Evolutionary conservation across 176 grass and related monocot genomes (phyloP).

Genomic region (Alloteropsis semialata): DNA sequence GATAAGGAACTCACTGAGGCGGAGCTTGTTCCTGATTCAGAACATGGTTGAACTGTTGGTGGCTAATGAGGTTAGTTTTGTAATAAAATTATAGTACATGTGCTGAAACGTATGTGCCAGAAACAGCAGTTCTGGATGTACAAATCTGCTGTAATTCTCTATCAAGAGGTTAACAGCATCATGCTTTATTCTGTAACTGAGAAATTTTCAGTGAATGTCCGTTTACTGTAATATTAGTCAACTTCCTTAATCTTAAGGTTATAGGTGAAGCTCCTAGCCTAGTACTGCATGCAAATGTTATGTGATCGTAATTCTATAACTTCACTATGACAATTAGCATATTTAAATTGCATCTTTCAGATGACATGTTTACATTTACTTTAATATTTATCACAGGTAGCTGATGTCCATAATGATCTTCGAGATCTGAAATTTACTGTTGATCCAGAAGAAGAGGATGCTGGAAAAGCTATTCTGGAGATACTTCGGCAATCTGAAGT

Average conservation of each 20-base stretch:
- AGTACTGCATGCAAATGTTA: not conserved
- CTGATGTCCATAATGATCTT: conserved; percentile 68
- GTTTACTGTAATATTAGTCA: not conserved
- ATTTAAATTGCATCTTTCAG: conserved; percentile 10
- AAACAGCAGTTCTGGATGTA: not conserved
- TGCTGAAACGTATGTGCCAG: not conserved
- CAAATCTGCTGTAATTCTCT: not conserved
- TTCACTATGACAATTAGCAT: not conserved
- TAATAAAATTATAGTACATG: not conserved
- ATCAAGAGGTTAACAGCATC: not conserved
- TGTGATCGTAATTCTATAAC: not conserved
- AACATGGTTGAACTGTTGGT: conserved; percentile 54
- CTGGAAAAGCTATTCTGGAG: conserved; percentile 60
- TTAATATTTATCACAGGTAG: conserved; percentile 36
- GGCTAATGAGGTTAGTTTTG: not conserved
- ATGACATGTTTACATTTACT: not conserved
- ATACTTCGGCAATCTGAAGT: conserved; percentile 51
- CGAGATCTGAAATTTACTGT: conserved; percentile 57
- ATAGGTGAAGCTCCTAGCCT: not conserved
- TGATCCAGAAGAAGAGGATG: conserved; percentile 64
- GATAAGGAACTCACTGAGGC: conserved; percentile 49
- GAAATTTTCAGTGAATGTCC: not conserved
- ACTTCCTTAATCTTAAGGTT: not conserved
- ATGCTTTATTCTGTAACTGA: not conserved
- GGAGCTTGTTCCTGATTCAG: conserved; percentile 76